Evolutionary conservation across 2,329 filamentous ascomycete species (phyloP).

Genomic region (Daldinia sp.): DNA sequence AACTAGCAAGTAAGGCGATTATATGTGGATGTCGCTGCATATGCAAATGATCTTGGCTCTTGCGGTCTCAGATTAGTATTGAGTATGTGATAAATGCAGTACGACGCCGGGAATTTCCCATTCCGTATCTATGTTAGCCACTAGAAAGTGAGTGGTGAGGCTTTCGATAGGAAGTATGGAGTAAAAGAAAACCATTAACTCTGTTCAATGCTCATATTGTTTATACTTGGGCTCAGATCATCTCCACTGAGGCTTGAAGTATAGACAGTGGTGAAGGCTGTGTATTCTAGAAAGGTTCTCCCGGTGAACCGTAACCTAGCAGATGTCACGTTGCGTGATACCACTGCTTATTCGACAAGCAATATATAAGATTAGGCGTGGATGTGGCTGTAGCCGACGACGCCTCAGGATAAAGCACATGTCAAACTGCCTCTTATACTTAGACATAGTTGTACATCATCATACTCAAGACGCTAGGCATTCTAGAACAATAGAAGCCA

Average conservation of each 20-base stretch:
- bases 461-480: not conserved
- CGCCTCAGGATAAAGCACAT: constrained; percentile 16
- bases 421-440: not conserved
- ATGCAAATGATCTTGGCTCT: constrained; percentile 10
- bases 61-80: constrained; percentile 20
- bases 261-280: constrained; percentile 15
- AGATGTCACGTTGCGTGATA: constrained; percentile 8
- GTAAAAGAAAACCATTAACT: not conserved
- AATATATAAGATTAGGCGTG: constrained; percentile 20
- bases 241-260: not conserved
- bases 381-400: constrained; percentile 21
- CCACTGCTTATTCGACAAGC: constrained; percentile 3
- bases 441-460: not conserved
- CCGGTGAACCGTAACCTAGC: constrained; percentile 11
- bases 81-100: constrained; percentile 18
- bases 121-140: not conserved
- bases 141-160: not conserved
- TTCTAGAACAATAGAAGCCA: not conserved
- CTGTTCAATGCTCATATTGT: not conserved
- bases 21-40: constrained; percentile 18
- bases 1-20: constrained; percentile 2
- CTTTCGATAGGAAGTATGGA: not conserved
- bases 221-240: not conserved
- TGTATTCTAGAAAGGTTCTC: constrained; percentile 38
- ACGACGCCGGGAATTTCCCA: constrained; percentile 19